Evolutionary conservation across 345 rosid species (phyloP).

Genomic region (Anastatica hierochuntica): DNA sequence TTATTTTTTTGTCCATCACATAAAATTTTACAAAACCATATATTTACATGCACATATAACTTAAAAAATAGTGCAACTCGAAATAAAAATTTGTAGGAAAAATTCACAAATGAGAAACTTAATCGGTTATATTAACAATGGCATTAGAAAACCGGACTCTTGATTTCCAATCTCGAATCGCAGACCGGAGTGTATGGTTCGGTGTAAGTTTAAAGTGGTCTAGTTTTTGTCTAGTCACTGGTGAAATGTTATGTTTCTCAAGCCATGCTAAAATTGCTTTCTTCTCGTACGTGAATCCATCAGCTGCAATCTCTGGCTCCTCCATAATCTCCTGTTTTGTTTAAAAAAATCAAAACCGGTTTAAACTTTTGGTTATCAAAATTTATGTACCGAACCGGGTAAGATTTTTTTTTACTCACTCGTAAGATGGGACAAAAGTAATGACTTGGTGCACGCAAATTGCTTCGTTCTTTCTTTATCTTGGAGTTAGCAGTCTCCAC

Average conservation of each 20-base stretch:
- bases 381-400: not conserved
- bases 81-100: not conserved
- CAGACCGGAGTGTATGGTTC: constrained; percentile 58
- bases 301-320: constrained; percentile 75
- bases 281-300: constrained; percentile 80
- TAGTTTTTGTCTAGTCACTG: constrained; percentile 54
- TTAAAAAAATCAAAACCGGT: not conserved
- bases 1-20: not conserved
- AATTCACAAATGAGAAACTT: not conserved
- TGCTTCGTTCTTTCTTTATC: constrained; percentile 33
- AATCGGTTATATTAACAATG: constrained; percentile 1
- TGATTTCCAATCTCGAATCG: constrained; percentile 74
- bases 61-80: not conserved
- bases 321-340: constrained; percentile 60
- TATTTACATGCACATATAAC: constrained; percentile 1
- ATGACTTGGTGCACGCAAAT: constrained; percentile 49
- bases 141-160: constrained; percentile 25
- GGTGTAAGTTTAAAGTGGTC: constrained; percentile 45
- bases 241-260: constrained; percentile 61
- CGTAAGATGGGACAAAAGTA: constrained; percentile 79
- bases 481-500: constrained; percentile 43
- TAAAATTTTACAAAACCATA: constrained; percentile 2
- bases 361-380: not conserved
- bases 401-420: constrained; percentile 32
- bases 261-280: constrained; percentile 73